A percentile compares a stretch with the other conserved stretches of the same genome.
Conservation (phyloP, 345 rosid genomes). For the Kernera saxatilis region DNA sequence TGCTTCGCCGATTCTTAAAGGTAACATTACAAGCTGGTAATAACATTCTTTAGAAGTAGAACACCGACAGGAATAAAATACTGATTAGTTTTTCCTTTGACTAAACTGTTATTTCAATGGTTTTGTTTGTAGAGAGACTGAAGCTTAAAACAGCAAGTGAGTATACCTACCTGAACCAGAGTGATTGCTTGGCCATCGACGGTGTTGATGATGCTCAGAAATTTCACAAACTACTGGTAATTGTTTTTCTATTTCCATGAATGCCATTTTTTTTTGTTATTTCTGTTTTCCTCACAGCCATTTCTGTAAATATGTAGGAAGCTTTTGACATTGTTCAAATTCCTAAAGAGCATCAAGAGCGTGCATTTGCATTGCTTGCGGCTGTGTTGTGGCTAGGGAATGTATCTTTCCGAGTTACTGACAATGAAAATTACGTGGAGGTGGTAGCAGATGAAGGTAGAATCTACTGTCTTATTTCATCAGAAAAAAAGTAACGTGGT, state of each 20-base stretch:
- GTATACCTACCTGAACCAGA: constrained; percentile 83
- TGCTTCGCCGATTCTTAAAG: constrained; percentile 78
- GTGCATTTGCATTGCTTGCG: constrained; percentile 74
- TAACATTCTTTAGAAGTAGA: not conserved
- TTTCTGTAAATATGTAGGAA: constrained; percentile 41
- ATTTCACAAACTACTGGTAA: constrained; percentile 72
- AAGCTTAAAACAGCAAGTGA: constrained; percentile 72
- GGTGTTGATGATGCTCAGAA: constrained; percentile 72
- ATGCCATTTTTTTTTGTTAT: not conserved
- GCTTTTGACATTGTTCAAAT: constrained; percentile 71
- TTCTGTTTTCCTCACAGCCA: not conserved
- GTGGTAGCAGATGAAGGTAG: constrained; percentile 80
- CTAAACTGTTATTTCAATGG: not conserved
- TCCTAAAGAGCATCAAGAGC: constrained; percentile 68
- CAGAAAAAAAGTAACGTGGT: not conserved
- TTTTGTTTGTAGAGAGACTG: constrained; percentile 56
- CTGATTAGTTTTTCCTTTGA: not conserved
- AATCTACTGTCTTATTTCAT: not conserved
- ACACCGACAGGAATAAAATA: not conserved
- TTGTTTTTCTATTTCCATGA: not conserved
- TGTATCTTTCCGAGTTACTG: constrained; percentile 63
- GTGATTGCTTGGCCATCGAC: constrained; percentile 67
- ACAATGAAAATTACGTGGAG: constrained; percentile 80
- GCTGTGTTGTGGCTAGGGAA: constrained; percentile 91
- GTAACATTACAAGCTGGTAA: constrained; percentile 34